Base-by-base conservation (phyloP, 2,329 filamentous ascomycete species). In the Teratosphaeria epicoccoides region DNA sequence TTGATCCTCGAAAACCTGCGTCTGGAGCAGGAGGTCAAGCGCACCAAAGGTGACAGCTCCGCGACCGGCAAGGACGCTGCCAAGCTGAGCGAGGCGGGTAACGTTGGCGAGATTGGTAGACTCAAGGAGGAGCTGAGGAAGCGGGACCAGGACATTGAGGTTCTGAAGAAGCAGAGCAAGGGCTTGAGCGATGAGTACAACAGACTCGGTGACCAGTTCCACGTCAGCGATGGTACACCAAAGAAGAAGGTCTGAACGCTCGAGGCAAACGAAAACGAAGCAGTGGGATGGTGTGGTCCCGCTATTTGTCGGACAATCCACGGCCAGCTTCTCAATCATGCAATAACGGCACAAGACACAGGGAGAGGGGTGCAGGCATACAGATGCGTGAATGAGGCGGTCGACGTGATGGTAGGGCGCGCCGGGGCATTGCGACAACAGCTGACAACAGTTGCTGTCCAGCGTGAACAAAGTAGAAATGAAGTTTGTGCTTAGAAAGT, bases 1-100 rank as follows among this genome's bases (percentile, higher is more conserved):
- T 91, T 97, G 87, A 95, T 96, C 66, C 80, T 95, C 59, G 90
- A 96, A 63, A 82, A 87, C 49, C 86, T 96, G 66, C 82, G 88
- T 57, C 85, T 98, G 50, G 91, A 98, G 76, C 88, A 95, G 73
- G 87, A 88, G 75, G 75, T 96, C 68, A 90, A 88, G 79, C 75
- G 80, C 58, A 84, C 87, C 70, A 88, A 94, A 76, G 84, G 84
- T 47, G 56, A 63, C 46, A 76, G 81, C 66, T 70, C 76, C 53
- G 71, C 70, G 61, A 74, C 73, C 46, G 63, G 58, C 55, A 76
- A 77, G 60, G 76, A 76, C 62, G 87, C 88, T 76, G 77, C 87
- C 65, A 87, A 87, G 73, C 76, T 93, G 50, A 81, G 82, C 55
- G 76, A 82, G 51, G 81, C 84, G 50, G 87, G 87, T 54, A 81